A percentile compares a stretch with the other conserved stretches of the same genome.
Conservation (phyloP, 192 early-diverging fungal genomes). For the Spinellus fusiger region DNA sequence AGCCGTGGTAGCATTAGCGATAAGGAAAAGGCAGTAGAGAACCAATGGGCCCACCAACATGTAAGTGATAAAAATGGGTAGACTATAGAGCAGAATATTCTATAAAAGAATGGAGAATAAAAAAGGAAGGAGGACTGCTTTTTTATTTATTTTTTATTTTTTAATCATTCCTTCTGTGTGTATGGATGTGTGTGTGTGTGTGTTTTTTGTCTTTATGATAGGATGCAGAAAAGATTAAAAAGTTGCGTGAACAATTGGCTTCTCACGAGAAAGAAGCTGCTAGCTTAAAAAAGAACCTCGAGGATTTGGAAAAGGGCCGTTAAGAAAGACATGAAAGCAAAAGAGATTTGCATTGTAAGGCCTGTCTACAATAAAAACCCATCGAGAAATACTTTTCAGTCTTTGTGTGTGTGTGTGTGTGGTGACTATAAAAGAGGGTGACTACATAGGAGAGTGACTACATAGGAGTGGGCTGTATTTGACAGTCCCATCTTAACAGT, state of each 20-base stretch:
- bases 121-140: too few relatives aligned
- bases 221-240: slow-evolving; percentile 36
- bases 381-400: too few relatives aligned
- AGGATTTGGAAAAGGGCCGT: slow-evolving; percentile 11
- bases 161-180: too few relatives aligned
- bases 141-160: too few relatives aligned
- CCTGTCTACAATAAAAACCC: too few relatives aligned
- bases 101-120: too few relatives aligned
- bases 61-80: not conserved
- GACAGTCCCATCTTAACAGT: too few relatives aligned
- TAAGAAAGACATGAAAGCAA: not conserved
- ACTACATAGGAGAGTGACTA: too few relatives aligned
- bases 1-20: slow-evolving; percentile 13
- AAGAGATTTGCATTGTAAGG: not conserved
- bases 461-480: too few relatives aligned
- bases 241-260: slow-evolving; percentile 23
- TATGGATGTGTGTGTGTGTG: too few relatives aligned
- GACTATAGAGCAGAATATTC: not conserved
- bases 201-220: not conserved
- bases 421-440: not conserved
- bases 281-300: slow-evolving; percentile 25
- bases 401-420: not conserved
- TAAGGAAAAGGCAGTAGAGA: slow-evolving; percentile 35
- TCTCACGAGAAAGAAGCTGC: slow-evolving; percentile 26
- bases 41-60: slow-evolving; percentile 24